Percentiles rank a stretch among this genome's conserved stretches.
Conservation (phyloP, 2,329 filamentous ascomycete species). For the Botrytis fragariae region DNA sequence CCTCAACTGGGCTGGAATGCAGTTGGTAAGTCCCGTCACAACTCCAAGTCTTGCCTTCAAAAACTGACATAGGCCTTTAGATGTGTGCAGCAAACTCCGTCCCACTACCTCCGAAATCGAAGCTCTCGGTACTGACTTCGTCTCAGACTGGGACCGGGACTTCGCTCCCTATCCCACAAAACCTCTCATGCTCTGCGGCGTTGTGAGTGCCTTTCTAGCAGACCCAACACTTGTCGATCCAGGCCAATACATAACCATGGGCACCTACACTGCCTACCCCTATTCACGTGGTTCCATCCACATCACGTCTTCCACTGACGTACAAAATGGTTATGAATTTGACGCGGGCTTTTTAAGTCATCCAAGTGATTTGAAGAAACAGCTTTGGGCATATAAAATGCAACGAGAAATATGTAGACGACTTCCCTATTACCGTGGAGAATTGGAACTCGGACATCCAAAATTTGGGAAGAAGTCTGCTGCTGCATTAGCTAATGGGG, state of each 20-base stretch:
- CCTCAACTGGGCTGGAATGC: slow-evolving; percentile 56
- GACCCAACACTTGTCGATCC: slow-evolving; percentile 42
- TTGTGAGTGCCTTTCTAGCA: slow-evolving; percentile 47
- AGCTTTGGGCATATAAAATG: slow-evolving; percentile 63
- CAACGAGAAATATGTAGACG: slow-evolving; percentile 59
- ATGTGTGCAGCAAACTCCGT: slow-evolving; percentile 55
- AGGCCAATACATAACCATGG: slow-evolving; percentile 52
- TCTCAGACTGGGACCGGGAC: slow-evolving; percentile 54
- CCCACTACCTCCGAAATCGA: slow-evolving; percentile 54
- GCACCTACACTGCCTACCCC: slow-evolving; percentile 57
- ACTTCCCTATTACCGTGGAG: slow-evolving; percentile 50
- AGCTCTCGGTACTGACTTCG: slow-evolving; percentile 50
- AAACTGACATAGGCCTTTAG: slow-evolving; percentile 32
- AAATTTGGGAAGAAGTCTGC: slow-evolving; percentile 44
- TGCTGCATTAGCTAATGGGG: slow-evolving; percentile 38
- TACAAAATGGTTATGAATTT: slow-evolving; percentile 51
- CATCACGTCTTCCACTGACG: slow-evolving; percentile 47
- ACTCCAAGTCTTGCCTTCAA: not conserved
- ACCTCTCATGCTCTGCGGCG: slow-evolving; percentile 51
- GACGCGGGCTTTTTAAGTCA: slow-evolving; percentile 57
- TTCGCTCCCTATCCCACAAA: slow-evolving; percentile 42
- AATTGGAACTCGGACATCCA: slow-evolving; percentile 45
- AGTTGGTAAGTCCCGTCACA: slow-evolving; percentile 37
- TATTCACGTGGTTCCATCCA: slow-evolving; percentile 61
- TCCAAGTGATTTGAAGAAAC: slow-evolving; percentile 54